Base-by-base conservation (phyloP, 805 yeast species). In the Ogataea glucozyma region DNA sequence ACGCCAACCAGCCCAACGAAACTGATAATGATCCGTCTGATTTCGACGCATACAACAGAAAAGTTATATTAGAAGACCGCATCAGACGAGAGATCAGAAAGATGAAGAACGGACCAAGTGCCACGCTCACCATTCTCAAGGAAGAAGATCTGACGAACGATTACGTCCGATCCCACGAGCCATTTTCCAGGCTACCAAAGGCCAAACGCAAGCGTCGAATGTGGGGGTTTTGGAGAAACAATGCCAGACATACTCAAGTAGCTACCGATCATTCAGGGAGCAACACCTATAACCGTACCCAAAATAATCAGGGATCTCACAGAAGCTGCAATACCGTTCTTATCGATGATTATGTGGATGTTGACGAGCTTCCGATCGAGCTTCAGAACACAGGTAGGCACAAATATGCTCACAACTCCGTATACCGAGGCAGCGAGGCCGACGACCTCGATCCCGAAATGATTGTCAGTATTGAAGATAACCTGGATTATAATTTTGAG, bases 281-380 rank as follows among this genome's bases (percentile, higher is more conserved):
- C 22, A 6, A 31, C 34, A 36, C 31, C 5, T 13, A 19, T 13
- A 11, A 16, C 14, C 16, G 30, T 20, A 18, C 16, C 17, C 29
- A 22, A 13, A 16, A 38, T 21, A 23, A 35, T 14, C 22, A 10
- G 31, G 37, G 14, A 11, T 31, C 32, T 14, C 32, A 6, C 40
- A 21, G 29, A 11, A 48, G 45, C 31, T 22, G 37, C 4, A 19
- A 23, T 16, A 60, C 66, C 1, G 50, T 52, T 13, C 54, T 58
- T 1, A 63, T 62, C 6, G 68, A 63, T 43, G 65, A 62, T 37
- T 56, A 57, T 38, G 44, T 49, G 13, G 60, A 47, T 21, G 32
- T 57, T 1, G 58, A 56, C 27, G 61, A 56, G 19, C 34, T 57
- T 26, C 65, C 66, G 2, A 54, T 61, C 9, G 67, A 62, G 40